Conservation (phyloP, 305 asterid species). For the Petunia hybrid region DNA sequence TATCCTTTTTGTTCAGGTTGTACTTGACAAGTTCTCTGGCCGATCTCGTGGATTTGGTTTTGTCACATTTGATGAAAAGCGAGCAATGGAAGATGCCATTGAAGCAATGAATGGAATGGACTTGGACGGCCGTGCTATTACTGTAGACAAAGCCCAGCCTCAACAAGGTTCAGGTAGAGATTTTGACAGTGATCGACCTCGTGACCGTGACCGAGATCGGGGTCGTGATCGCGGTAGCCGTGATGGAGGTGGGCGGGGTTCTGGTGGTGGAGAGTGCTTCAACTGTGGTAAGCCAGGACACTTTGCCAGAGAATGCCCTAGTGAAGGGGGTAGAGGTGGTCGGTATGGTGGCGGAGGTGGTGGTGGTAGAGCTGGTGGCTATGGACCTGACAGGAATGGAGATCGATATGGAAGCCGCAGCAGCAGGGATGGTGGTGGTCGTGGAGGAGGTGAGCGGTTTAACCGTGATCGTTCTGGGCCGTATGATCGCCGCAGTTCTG, state of each 20-base stretch:
- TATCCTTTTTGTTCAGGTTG: conserved; percentile 58
- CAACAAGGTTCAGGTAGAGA: conserved; percentile 81
- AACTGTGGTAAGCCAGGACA: conserved; percentile 97
- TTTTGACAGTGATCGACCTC: conserved; percentile 57
- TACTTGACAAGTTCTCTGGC: conserved; percentile 76
- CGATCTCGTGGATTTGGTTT: conserved; percentile 97
- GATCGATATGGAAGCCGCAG: conserved; percentile 75
- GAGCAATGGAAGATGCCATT: conserved; percentile 91
- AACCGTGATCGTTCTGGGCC: conserved; percentile 91
- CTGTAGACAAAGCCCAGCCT: conserved; percentile 89
- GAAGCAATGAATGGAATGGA: conserved; percentile 91
- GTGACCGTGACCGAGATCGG: conserved; percentile 60
- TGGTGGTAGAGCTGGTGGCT: conserved; percentile 55
- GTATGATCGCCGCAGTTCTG: conserved; percentile 76
- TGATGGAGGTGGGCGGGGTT: conserved; percentile 74
- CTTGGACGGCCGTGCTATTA: conserved; percentile 84
- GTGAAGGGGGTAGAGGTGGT: conserved; percentile 81
- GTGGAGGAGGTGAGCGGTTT: conserved; percentile 75
- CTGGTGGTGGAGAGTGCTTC: conserved; percentile 83
- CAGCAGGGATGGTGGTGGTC: conserved; percentile 70
- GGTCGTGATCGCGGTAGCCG: conserved; percentile 61
- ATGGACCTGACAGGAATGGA: conserved; percentile 84
- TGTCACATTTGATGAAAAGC: conserved; percentile 83
- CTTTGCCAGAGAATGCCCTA: conserved; percentile 91
- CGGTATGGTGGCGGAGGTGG: conserved; percentile 68